Base-by-base conservation (phyloP, 2,329 filamentous ascomycete species). In the Microsporum ferrugineum region DNA sequence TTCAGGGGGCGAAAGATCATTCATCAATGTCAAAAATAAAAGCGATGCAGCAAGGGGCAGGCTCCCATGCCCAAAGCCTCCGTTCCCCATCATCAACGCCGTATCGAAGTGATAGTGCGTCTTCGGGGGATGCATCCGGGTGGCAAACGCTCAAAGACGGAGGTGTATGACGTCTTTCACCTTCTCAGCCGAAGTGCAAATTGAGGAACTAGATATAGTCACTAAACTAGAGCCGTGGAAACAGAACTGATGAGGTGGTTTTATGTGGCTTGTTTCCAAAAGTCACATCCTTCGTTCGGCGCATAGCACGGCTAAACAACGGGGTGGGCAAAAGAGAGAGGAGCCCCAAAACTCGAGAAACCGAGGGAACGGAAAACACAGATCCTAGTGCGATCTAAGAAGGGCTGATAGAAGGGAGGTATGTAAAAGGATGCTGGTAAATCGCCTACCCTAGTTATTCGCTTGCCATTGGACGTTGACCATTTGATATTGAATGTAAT, bases 71-170 rank as follows among this genome's bases (percentile, higher is more conserved):
- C 27, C 12, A 36, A 36, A 55, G 49, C 29, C 49, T 17, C 49
- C 49, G 4, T 47, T 47, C 23, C 23, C 49, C 49, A 55, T 55
- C 33, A n/a, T 17, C 31, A 36, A 55, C 31, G 5, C 12, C 31
- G 49, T 23, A 55, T 36, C 27, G n/a, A 55, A 55, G 29, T 55
- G 33, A 55, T 55, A 55, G 49, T 55, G 49, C 49, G 31, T 29
- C 45, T 31, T 49, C 49, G 49, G 49, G 49, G 49, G 33, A 36
- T 3, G 31, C 49, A 55, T 36, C 49, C 49, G 49, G 49, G 49
- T 55, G 49, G 49, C 49, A 34, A 55, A 55, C 49, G 49, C 49
- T 55, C 49, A 55, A 36, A 36, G 49, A 34, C 49, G 49, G 49
- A 36, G 31, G 31, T 34, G 45, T 23, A 55, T 55, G 49, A 34